A percentile compares a stretch with the other conserved stretches of the same genome.
phyloP scores from a whole-genome alignment of 805 yeast species.

The Ogataea pilisensis region DNA sequence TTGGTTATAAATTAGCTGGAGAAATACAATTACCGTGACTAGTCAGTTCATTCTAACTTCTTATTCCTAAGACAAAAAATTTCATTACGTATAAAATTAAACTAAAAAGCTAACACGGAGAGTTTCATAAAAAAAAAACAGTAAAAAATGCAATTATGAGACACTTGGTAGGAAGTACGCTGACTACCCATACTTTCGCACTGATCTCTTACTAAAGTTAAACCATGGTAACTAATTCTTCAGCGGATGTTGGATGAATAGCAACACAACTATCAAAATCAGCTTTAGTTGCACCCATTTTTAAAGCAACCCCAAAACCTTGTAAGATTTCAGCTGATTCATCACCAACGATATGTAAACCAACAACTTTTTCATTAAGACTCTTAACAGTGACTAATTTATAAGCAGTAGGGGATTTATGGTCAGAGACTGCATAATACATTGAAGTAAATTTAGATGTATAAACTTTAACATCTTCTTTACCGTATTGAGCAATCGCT shows the following conservation, averaged over 20 bases:
- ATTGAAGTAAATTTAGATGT: conserved; percentile 80
- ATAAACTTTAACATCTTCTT: conserved; percentile 76
- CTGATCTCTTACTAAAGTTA: conserved; percentile 18
- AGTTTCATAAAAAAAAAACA: no score
- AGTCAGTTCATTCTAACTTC: no score
- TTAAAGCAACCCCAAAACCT: conserved; percentile 97
- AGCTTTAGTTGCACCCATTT: conserved; percentile 98
- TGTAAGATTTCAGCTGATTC: conserved; percentile 87
- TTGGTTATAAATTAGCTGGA: no score
- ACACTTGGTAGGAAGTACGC: no score
- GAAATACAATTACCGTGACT: no score
- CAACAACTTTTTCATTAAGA: conserved; percentile 86
- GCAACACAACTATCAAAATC: conserved; percentile 97
- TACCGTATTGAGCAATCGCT: conserved; percentile 77
- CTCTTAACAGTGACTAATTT: conserved; percentile 72
- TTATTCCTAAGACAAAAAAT: no score
- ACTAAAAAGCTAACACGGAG: no score
- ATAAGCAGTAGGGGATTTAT: conserved; percentile 84
- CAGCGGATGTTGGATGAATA: conserved; percentile 98
- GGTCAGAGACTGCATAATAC: conserved; percentile 85
- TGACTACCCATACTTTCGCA: no score
- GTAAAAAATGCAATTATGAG: no score
- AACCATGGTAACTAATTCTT: conserved; percentile 86
- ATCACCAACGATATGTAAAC: conserved; percentile 92
- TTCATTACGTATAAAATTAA: no score